phyloP scores from a whole-genome alignment of 805 yeast genomes.

The Ogataea methanolica region DNA sequence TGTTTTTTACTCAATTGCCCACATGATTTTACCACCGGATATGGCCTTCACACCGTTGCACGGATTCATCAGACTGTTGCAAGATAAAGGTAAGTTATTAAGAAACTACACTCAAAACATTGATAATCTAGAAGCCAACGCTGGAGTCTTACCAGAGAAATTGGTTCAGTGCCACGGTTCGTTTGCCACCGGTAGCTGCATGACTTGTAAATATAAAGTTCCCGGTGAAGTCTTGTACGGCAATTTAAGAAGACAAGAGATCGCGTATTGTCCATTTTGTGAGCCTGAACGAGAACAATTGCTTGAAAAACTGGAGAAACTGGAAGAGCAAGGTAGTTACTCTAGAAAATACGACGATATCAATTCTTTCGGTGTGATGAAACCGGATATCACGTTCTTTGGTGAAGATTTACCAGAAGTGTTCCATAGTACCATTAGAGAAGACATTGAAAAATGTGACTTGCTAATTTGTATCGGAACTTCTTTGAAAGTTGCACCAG shows the following conservation, averaged over 20 bases:
- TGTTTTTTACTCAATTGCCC: slow-evolving; percentile 82
- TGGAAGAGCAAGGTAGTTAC: slow-evolving; percentile 28
- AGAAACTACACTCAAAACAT: slow-evolving; percentile 90
- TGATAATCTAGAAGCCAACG: slow-evolving; percentile 80
- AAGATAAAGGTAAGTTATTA: slow-evolving; percentile 70
- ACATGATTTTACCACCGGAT: slow-evolving; percentile 75
- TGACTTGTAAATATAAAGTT: slow-evolving; percentile 63
- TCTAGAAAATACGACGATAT: slow-evolving; percentile 28
- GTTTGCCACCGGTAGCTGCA: slow-evolving; percentile 82
- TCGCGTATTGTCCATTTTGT: slow-evolving; percentile 75
- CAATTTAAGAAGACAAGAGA: slow-evolving; percentile 50
- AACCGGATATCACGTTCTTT: slow-evolving; percentile 90
- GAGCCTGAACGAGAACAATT: slow-evolving; percentile 34
- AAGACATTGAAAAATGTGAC: slow-evolving; percentile 69
- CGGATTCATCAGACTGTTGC: slow-evolving; percentile 66
- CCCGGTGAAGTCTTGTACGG: slow-evolving; percentile 63
- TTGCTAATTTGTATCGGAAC: slow-evolving; percentile 83
- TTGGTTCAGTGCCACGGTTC: slow-evolving; percentile 91
- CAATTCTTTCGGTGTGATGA: slow-evolving; percentile 72
- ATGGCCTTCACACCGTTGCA: slow-evolving; percentile 70
- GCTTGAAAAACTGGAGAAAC: slow-evolving; percentile 24
- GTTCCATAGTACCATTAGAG: slow-evolving; percentile 55
- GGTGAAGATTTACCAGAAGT: slow-evolving; percentile 76
- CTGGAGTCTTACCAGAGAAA: slow-evolving; percentile 63
- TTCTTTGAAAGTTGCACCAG: slow-evolving; percentile 89